phyloP scores from a whole-genome alignment of 345 rosid species.

The Pugionium dolabratum region DNA sequence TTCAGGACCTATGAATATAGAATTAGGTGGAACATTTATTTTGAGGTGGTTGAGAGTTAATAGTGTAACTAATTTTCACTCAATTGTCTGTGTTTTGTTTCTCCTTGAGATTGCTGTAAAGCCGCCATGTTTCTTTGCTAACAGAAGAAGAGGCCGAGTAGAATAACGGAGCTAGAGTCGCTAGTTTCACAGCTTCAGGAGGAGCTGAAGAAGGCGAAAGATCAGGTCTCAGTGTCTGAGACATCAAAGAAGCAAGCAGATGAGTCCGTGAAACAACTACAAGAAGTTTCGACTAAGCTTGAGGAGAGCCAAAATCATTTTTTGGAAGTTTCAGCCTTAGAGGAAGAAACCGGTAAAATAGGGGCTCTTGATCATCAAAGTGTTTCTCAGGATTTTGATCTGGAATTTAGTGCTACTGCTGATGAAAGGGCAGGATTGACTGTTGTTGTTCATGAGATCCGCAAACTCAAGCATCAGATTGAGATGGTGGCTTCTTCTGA shows the following conservation, averaged over 20 bases:
- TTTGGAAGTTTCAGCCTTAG: conserved; percentile 54
- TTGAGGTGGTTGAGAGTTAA: conserved; percentile 39
- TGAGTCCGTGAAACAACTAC: conserved; percentile 63
- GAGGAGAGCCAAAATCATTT: conserved; percentile 62
- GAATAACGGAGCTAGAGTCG: conserved; percentile 74
- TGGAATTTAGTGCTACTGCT: conserved; percentile 53
- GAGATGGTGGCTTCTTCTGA: conserved; percentile 63
- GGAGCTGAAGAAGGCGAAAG: conserved; percentile 83
- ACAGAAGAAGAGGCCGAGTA: conserved; percentile 89
- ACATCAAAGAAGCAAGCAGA: conserved; percentile 75
- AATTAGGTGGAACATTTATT: conserved; percentile 45
- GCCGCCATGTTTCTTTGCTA: conserved; percentile 27
- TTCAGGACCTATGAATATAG: conserved; percentile 10
- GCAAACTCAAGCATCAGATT: conserved; percentile 65
- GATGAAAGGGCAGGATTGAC: conserved; percentile 58
- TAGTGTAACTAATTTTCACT: conserved; percentile 21
- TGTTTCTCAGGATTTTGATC: conserved; percentile 53
- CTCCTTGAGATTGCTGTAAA: conserved; percentile 13
- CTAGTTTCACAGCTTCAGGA: conserved; percentile 74
- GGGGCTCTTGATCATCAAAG: conserved; percentile 43
- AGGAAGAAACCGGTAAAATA: conserved; percentile 41
- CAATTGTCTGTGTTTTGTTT: conserved; percentile 11
- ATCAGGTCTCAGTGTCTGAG: conserved; percentile 63
- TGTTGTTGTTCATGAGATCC: conserved; percentile 71
- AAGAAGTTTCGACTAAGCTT: conserved; percentile 56